A percentile compares a stretch with the other conserved stretches of the same genome.
These are phyloP conservation scores for Pseudogymnoascus sp. DNA, from an alignment of 2,329 filamentous ascomycete genomes.

Conservation along the genomic window DNA sequence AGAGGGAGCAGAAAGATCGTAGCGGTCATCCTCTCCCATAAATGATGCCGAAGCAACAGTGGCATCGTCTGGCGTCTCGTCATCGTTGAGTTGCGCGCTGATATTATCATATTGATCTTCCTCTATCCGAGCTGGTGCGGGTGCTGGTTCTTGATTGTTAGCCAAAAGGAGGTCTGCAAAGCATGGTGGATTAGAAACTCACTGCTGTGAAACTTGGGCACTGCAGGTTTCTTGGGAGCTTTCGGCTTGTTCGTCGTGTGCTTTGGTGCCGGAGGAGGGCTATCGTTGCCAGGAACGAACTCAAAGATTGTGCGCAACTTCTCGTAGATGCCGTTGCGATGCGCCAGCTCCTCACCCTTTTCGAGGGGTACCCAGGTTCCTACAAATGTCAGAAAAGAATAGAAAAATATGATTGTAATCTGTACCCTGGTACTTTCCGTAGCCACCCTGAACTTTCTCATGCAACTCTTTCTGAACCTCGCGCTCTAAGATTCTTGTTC, in stretches of 20 bases:
- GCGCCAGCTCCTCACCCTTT: conserved; percentile 70
- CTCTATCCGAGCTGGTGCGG: conserved; percentile 34
- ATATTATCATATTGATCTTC: conserved; percentile 60
- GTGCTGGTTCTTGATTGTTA: conserved; percentile 30
- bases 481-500: conserved; percentile 88
- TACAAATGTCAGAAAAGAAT: conserved; percentile 30
- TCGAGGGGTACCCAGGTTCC: conserved; percentile 93
- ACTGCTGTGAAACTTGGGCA: conserved; percentile 49
- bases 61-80: conserved; percentile 70
- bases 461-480: conserved; percentile 95
- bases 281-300: conserved; percentile 73
- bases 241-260: conserved; percentile 85
- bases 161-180: conserved; percentile 11
- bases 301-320: conserved; percentile 83
- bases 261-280: conserved; percentile 86
- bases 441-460: conserved; percentile 96
- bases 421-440: conserved; percentile 92
- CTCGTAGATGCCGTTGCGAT: conserved; percentile 77
- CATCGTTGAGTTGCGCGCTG: conserved; percentile 56
- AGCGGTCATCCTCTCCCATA: conserved; percentile 72
- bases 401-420: background rate
- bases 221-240: conserved; percentile 56
- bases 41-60: conserved; percentile 79
- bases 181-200: conserved; percentile 20
- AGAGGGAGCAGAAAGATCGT: conserved; percentile 58